These are phyloP conservation scores for Ganoderma multipileum DNA, from an alignment of 1,284 basidiomycete genomes.

Conservation along the genomic window DNA sequence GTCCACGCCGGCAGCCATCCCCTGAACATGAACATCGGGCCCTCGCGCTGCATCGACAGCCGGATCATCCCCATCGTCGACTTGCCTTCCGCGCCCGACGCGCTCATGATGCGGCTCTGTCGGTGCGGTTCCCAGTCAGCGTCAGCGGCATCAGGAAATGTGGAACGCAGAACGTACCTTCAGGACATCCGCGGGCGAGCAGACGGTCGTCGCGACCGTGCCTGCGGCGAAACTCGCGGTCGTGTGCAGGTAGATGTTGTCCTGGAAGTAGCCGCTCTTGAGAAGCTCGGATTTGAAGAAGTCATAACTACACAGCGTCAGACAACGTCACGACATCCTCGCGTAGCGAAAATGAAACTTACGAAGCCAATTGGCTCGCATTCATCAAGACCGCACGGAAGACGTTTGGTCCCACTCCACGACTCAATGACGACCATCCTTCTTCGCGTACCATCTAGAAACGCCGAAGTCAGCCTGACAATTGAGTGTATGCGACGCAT, in stretches of 20 bases:
- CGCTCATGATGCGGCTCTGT: conserved; percentile 88
- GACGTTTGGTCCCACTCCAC: conserved; percentile 88
- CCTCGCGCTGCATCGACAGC: conserved; percentile 78
- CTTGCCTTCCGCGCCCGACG: conserved; percentile 81
- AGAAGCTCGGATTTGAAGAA: conserved; percentile 87
- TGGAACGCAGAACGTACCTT: conserved; percentile 56
- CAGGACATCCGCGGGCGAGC: conserved; percentile 91
- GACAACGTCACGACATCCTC: background rate
- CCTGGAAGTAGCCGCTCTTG: conserved; percentile 72
- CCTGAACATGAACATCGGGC: conserved; percentile 92
- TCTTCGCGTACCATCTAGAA: conserved; percentile 84
- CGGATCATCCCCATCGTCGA: conserved; percentile 79
- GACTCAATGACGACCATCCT: conserved; percentile 73
- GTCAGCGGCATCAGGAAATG: background rate
- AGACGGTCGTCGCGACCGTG: conserved; percentile 93
- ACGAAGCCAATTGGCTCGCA: conserved; percentile 89
- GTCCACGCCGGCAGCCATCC: conserved; percentile 90
- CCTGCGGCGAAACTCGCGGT: conserved; percentile 88
- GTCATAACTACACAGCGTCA: conserved; percentile 68
- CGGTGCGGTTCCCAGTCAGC: background rate
- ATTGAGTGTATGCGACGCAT: background rate
- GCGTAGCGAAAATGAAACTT: conserved; percentile 39
- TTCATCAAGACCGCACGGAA: conserved; percentile 91
- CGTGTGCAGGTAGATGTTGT: conserved; percentile 85
- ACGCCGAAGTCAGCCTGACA: conserved; percentile 13